These are phyloP conservation scores for Lathyrus aphaca DNA, from an alignment of 306 rosid genomes.

Conservation along the genomic window DNA sequence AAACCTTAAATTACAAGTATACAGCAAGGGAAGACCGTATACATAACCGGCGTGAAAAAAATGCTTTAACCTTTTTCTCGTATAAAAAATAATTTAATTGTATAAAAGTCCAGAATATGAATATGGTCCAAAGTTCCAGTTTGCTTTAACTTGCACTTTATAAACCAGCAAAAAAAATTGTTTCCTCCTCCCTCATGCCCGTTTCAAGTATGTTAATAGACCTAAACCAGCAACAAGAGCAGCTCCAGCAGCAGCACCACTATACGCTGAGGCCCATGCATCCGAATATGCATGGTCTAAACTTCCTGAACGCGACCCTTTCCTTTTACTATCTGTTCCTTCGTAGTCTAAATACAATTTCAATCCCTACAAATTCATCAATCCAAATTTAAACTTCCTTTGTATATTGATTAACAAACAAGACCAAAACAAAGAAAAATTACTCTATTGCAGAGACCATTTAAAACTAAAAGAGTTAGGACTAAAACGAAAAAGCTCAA, in stretches of 20 bases:
- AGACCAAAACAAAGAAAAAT: too few species aligned
- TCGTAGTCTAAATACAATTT: slow-evolving; percentile 81
- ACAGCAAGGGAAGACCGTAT: slow-evolving; percentile 36
- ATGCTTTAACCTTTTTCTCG: slow-evolving; percentile 11
- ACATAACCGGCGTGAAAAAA: too few species aligned
- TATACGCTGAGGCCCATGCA: slow-evolving; percentile 95
- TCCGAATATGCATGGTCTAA: slow-evolving; percentile 63
- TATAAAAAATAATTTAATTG: slow-evolving; percentile 30
- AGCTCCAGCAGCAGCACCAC: slow-evolving; percentile 90
- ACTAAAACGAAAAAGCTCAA: not conserved
- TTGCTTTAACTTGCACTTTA: slow-evolving; percentile 39
- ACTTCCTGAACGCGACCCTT: slow-evolving; percentile 51
- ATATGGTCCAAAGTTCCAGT: slow-evolving; percentile 31
- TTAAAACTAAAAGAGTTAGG: too few species aligned
- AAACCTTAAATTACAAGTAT: slow-evolving; percentile 34
- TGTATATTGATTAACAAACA: not conserved
- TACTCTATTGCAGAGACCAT: too few species aligned
- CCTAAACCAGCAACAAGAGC: slow-evolving; percentile 91
- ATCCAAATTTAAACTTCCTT: slow-evolving; percentile 35
- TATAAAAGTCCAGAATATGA: slow-evolving; percentile 40
- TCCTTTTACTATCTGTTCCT: slow-evolving; percentile 44
- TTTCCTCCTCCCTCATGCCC: slow-evolving; percentile 39
- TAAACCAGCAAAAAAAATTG: slow-evolving; percentile 9
- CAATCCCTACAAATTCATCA: slow-evolving; percentile 69
- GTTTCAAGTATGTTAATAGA: slow-evolving; percentile 72